Evolutionary conservation across 2,329 filamentous ascomycete genomes (phyloP), one percentile per base, ranked within the genome.

Genomic region (Mycogone perniciosa): DNA sequence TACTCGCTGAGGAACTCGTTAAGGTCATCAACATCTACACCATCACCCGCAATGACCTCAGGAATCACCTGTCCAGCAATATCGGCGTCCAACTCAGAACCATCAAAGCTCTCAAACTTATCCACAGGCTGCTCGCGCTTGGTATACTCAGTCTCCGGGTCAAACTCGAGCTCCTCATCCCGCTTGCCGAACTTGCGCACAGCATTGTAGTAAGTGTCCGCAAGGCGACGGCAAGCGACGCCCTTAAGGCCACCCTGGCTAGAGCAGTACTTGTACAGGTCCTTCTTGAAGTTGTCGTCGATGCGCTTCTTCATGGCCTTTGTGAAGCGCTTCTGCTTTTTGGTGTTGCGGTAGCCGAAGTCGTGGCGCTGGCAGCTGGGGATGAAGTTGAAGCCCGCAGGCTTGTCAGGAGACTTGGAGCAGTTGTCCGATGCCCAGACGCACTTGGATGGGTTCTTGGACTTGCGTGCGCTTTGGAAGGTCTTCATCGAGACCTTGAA

Each of bases 231-330:
- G 46, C 54, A 55, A 40, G 51, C 44, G 33, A 51, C 46, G 35
- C 53, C 48, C 49, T 52, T 54, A 27, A 51, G 37, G n/a, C 52
- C 48, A 4, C 29, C 31, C 35, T 46, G 48, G 13, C 38, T 44
- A 7, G 46, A 42, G 50, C 58, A 62, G 53, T 58, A 58, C 30
- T 49, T 47, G 54, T 62, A 60, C 29, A 63, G 54, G 46, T 69
- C 67, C 3, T 55, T 54, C 53, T 66, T 65, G 60, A 76, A 75
- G 27, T 71, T 70, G 44, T 60, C 53, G 50, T 76, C 72, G 50
- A 76, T 66, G 34, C 53, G 56, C 47, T 58, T 50, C 54, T 68
- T 69, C 54, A 64, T 64, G 7, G 56, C 56, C 6, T 58, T 59
- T n/a, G 57, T 60, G 52, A 58, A 76, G n/a, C 76, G 68, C 4